Evolutionary conservation across 2,329 filamentous ascomycete species (phyloP), one percentile per base, ranked within the genome.

Genomic region (Alternaria viburni): DNA sequence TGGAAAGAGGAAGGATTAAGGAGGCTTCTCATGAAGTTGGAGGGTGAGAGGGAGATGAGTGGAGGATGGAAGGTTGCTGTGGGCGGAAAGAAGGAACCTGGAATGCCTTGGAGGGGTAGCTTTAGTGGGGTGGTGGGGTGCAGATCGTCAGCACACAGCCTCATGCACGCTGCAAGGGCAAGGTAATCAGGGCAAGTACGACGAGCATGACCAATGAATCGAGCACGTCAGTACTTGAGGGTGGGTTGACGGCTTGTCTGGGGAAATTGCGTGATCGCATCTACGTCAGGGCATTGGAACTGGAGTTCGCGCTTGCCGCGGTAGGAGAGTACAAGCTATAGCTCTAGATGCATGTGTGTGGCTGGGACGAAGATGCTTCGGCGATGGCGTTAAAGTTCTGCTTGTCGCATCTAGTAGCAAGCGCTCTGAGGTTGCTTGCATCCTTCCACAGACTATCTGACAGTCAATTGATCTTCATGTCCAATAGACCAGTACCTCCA

Each of bases 61-160:
- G 51, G 54, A 59, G 45, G 62, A 58, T 47, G 49, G 52, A 58
- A 52, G 58, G 49, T 23, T 19, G 30, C 41, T 50, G 45, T 28
- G 30, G 19, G 47, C 15, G 54, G 46, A 54, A 59, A 55, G 32
- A 56, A 57, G 62, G 30, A 51, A 52, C 12, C 49, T 41, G 30
- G 49, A 52, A 52, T 19, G 49, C 49, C 49, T 52, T 58, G 50
- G 54, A 62, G 59, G 63, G 61, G 61, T 52, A 59, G 63, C 47
- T 64, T 26, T 58, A 59, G 64, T 64, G 60, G 62, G 65, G 62
- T 66, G 49, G 55, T 56, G 56, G 65, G 56, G 59, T 59, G 51
- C 28, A 54, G 61, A 66, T 66, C 61, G 59, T 61, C 62, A 57
- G 55, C 64, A 58, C 64, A 66, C 65, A 67, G 65, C 65, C 65